Percentiles rank a stretch among this genome's conserved stretches.
Evolutionary conservation across 805 yeast species (phyloP).

Genomic region (Dipodascus albidus): DNA sequence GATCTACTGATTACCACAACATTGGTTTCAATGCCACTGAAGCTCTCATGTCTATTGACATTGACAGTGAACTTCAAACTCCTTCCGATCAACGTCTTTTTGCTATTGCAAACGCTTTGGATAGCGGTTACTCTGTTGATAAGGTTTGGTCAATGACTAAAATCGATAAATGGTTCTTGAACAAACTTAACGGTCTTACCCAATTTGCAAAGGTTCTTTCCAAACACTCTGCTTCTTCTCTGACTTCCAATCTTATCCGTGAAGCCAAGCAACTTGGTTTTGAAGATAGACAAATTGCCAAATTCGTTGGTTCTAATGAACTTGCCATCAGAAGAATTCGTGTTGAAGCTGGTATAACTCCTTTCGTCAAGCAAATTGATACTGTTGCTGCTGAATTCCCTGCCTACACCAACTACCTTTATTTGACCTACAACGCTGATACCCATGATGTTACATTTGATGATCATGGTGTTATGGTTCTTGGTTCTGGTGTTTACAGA

Average conservation of each 20-base stretch:
- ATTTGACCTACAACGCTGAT: constrained; percentile 90
- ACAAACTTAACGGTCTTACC: constrained; percentile 69
- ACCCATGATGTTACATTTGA: constrained; percentile 77
- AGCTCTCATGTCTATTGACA: constrained; percentile 82
- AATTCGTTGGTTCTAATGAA: constrained; percentile 79
- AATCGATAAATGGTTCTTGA: constrained; percentile 94
- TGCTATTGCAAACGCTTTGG: constrained; percentile 91
- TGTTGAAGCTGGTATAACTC: constrained; percentile 74
- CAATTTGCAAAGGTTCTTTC: constrained; percentile 45
- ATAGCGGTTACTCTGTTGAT: constrained; percentile 81
- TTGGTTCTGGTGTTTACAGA: constrained; percentile 97
- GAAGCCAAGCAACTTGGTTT: constrained; percentile 95
- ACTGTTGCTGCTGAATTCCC: constrained; percentile 99
- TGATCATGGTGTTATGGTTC: constrained; percentile 88
- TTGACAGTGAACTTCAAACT: constrained; percentile 85
- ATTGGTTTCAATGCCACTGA: constrained; percentile 78
- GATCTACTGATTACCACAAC: constrained; percentile 93
- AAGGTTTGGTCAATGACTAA: constrained; percentile 83
- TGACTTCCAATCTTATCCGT: constrained; percentile 37
- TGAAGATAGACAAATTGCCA: constrained; percentile 93
- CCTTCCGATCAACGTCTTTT: constrained; percentile 97
- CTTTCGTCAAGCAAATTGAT: constrained; percentile 94
- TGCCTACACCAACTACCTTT: constrained; percentile 86
- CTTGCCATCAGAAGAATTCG: constrained; percentile 84
- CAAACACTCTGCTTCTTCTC: constrained; percentile 18